Conservation (phyloP, 1,139 yeast genomes). For the Debaryomyces psychrophilus region DNA sequence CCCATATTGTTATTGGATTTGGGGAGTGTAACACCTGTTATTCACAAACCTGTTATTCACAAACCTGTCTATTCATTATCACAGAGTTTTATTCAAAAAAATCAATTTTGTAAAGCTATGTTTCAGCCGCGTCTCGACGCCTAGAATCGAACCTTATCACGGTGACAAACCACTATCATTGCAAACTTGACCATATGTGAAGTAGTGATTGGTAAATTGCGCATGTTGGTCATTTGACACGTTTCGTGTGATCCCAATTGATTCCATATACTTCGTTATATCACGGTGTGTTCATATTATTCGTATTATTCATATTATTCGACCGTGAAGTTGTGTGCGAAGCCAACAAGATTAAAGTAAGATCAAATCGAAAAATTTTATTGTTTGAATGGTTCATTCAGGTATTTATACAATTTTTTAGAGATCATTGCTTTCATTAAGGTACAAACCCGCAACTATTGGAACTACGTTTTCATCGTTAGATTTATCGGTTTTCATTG, state of each 20-base stretch:
- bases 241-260: too few species aligned
- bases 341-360: background rate
- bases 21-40: too few species aligned
- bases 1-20: too few species aligned
- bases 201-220: background rate
- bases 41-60: too few species aligned
- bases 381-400: background rate
- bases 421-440: background rate
- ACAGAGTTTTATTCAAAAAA: background rate
- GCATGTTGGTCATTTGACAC: background rate
- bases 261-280: too few species aligned
- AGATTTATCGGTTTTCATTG: background rate
- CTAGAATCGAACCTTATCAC: background rate
- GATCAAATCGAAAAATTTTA: conserved; percentile 3
- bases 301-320: background rate
- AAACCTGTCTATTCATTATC: too few species aligned
- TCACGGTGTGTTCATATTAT: too few species aligned
- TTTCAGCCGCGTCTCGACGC: background rate
- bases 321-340: background rate
- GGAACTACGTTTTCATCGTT: background rate
- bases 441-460: background rate
- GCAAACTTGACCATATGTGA: too few species aligned
- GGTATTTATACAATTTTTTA: background rate
- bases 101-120: background rate
- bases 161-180: background rate